Evolutionary conservation across 148 eudicot species (phyloP), one percentile per base, ranked within the genome.

Genomic region (Pharnaceum exiguum): DNA sequence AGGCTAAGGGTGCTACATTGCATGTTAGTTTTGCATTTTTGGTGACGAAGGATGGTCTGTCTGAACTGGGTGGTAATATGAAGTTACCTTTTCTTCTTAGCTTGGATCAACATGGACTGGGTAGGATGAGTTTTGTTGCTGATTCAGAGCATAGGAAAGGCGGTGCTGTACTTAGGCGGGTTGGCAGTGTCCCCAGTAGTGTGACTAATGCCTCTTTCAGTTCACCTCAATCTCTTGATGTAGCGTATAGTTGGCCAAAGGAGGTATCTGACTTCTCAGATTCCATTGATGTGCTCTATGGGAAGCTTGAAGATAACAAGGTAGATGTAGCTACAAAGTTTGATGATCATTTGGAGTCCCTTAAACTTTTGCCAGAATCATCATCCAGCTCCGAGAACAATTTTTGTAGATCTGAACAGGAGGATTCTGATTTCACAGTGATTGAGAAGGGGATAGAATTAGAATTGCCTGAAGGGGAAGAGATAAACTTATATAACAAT

Each of bases 21-120:
- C 83, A 89, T 72, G 85, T 89, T 59, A 89, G 85, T 63, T 85
- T 85, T 24, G 89, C 89, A 35, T 89, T 78, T 71, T 68, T 83
- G 51, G 59, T 82, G 3, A 57, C 67, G 32, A 76, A 57, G 52
- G 72, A 73, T 69, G 63, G 64, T 36, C 68, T 74, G 53, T 56
- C 37, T 11, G 85, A 70, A 62, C 63, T 71, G 28, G 54, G 61
- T 39, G 62, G 55, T 54, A 27, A 47, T 66, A 54, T 66, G 24
- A 69, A 62, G 16, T 57, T 66, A 49, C 81, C 76, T 43, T 59
- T 50, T 49, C 39, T 52, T 59, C 57, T 60, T 10, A 59, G 47
- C 47, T 47, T 68, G 57, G 75, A 67, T 55, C 68, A 49, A 40
- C 53, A 31, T 52, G 61, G 53, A 44, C 50, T 46, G 31, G 37